These are phyloP conservation scores for Hyphopichia burtonii DNA, from an alignment of 1,139 yeast species.

Conservation along the genomic window DNA sequence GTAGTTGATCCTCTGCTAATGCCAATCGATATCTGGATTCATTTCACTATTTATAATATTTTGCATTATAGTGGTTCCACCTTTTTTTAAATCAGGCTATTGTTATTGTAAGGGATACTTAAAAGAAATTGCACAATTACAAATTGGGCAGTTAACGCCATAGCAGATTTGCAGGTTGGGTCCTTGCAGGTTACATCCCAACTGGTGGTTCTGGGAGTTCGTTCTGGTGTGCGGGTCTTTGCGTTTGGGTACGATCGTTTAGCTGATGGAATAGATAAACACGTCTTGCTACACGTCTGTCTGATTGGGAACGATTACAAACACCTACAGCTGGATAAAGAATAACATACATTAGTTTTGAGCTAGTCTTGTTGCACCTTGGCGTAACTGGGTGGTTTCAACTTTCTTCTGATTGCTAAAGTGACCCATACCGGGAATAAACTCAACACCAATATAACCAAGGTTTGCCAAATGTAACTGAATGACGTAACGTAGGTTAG, in stretches of 20 bases:
- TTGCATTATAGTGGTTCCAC: background rate
- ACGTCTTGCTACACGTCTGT: background rate
- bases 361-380: constrained; percentile 59
- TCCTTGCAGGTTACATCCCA: too few species aligned
- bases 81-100: background rate
- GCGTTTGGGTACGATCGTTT: too few species aligned
- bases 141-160: background rate
- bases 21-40: background rate
- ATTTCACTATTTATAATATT: background rate
- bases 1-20: too few species aligned
- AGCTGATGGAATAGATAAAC: too few species aligned
- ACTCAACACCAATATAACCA: constrained; percentile 64
- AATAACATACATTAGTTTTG: background rate
- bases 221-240: too few species aligned
- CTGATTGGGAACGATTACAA: background rate
- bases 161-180: too few species aligned
- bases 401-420: constrained; percentile 66
- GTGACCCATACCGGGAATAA: constrained; percentile 89
- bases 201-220: too few species aligned
- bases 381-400: constrained; percentile 97
- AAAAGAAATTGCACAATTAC: too few species aligned
- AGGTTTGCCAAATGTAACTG: constrained; percentile 67
- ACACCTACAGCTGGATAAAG: too few species aligned
- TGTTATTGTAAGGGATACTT: background rate
- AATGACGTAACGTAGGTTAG: constrained; percentile 58